Percentiles rank a stretch among this genome's conserved stretches.
Conservation (phyloP, 441 rosid genomes). For the Pelargonium cotyledonis region DNA sequence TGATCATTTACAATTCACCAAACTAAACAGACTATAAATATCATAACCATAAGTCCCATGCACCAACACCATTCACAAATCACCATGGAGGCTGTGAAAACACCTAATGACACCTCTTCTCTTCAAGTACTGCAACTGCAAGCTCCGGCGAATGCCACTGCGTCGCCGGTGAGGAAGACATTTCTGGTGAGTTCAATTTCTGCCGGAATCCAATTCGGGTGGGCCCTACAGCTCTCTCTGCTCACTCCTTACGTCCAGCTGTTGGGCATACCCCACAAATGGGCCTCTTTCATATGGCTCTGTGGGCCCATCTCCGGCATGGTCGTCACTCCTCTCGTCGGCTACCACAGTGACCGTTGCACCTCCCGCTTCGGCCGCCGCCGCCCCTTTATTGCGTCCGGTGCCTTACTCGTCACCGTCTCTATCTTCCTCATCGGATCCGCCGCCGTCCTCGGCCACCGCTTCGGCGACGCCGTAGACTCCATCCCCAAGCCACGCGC, state of each 20-base stretch:
- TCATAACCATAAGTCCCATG: no score
- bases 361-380: slow-evolving; percentile 83
- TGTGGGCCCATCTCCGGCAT: slow-evolving; percentile 91
- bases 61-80: no score
- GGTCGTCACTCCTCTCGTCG: slow-evolving; percentile 88
- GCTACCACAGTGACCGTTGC: slow-evolving; percentile 77
- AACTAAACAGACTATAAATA: no score
- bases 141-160: not conserved
- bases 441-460: slow-evolving; percentile 72
- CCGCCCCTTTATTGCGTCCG: slow-evolving; percentile 74
- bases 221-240: slow-evolving; percentile 88
- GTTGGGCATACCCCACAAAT: slow-evolving; percentile 78
- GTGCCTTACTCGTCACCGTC: slow-evolving; percentile 45
- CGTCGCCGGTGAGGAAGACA: slow-evolving; percentile 35
- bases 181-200: slow-evolving; percentile 64
- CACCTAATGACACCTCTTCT: no score
- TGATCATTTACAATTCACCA: no score
- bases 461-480: slow-evolving; percentile 41
- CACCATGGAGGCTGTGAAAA: no score
- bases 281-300: slow-evolving; percentile 90
- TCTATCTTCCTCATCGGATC: slow-evolving; percentile 80
- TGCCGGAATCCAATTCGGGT: slow-evolving; percentile 87
- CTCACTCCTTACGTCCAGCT: slow-evolving; percentile 88
- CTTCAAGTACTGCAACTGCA: no score
- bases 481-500: slow-evolving; percentile 49